Conservation (phyloP, 805 yeast genomes). For the Hanseniaspora valbyensis region DNA sequence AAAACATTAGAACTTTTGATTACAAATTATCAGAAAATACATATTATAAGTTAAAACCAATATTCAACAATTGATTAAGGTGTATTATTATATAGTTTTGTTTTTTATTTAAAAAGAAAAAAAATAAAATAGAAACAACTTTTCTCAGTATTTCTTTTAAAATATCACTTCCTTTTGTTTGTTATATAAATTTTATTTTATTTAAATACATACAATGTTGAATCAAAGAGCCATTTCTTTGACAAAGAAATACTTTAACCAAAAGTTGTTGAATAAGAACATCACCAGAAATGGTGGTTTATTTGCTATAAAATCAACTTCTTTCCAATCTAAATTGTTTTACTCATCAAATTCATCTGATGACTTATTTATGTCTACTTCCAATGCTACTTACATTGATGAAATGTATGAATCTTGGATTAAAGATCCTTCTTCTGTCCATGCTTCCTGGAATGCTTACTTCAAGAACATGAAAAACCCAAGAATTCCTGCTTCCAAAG, state of each 20-base stretch:
- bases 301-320: not conserved
- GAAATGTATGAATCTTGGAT: slow-evolving; percentile 97
- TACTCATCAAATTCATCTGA: slow-evolving; percentile 10
- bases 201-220: slow-evolving; percentile 8
- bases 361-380: slow-evolving; percentile 73
- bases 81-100: too few relatives aligned
- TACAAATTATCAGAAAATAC: too few relatives aligned
- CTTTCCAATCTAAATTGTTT: not conserved
- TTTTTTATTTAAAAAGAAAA: too few relatives aligned
- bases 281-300: not conserved
- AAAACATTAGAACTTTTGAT: too few relatives aligned
- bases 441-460: slow-evolving; percentile 93
- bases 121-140: too few relatives aligned
- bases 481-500: slow-evolving; percentile 56
- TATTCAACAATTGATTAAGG: too few relatives aligned
- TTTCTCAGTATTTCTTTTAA: slow-evolving; percentile 18
- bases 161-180: too few relatives aligned
- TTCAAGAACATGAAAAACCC: slow-evolving; percentile 78
- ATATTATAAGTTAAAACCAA: too few relatives aligned
- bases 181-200: too few relatives aligned
- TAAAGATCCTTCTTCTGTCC: slow-evolving; percentile 81
- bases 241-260: slow-evolving; percentile 6
- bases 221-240: slow-evolving; percentile 10
- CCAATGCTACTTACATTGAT: slow-evolving; percentile 85
- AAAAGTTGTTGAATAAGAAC: not conserved